A percentile compares a stretch with the other conserved stretches of the same genome.
phyloP scores from a whole-genome alignment of 805 yeast species.

The Saturnispora quitensis region DNA sequence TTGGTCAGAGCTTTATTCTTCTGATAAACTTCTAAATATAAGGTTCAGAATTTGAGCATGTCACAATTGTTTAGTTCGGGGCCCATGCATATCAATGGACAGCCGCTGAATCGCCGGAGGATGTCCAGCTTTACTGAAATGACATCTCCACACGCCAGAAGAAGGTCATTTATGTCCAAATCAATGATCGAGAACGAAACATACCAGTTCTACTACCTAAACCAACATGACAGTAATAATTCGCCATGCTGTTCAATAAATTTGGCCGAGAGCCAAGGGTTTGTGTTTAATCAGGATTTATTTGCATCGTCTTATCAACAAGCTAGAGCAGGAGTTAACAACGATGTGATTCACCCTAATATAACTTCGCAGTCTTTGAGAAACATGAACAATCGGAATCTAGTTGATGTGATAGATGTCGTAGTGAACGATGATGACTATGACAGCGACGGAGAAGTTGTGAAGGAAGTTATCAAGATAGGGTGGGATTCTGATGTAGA shows the following conservation, averaged over 20 bases:
- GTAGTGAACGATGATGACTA: slow-evolving; percentile 3
- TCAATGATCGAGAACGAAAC: slow-evolving; percentile 50
- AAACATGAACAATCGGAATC: neutral
- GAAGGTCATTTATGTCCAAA: slow-evolving; percentile 48
- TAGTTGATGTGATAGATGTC: slow-evolving; percentile 8
- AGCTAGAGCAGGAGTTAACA: slow-evolving; percentile 28
- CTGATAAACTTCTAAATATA: neutral
- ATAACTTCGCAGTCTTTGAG: neutral
- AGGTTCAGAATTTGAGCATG: neutral
- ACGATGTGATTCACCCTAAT: slow-evolving; percentile 10
- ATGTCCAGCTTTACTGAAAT: slow-evolving; percentile 28
- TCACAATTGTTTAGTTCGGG: neutral
- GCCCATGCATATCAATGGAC: neutral
- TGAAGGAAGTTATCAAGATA: slow-evolving; percentile 4
- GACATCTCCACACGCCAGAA: slow-evolving; percentile 45
- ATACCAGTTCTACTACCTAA: slow-evolving; percentile 42
- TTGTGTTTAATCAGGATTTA: slow-evolving; percentile 66
- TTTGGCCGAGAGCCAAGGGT: slow-evolving; percentile 61
- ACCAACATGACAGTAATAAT: slow-evolving; percentile 14
- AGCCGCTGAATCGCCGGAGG: slow-evolving; percentile 13
- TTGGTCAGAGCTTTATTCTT: neutral
- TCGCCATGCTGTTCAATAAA: slow-evolving; percentile 35
- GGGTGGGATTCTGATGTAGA: slow-evolving; percentile 4
- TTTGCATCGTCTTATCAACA: slow-evolving; percentile 69
- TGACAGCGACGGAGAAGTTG: slow-evolving; percentile 7